Base-by-base conservation (phyloP, 2,329 filamentous ascomycete genomes). In the Apiospora hydei region DNA sequence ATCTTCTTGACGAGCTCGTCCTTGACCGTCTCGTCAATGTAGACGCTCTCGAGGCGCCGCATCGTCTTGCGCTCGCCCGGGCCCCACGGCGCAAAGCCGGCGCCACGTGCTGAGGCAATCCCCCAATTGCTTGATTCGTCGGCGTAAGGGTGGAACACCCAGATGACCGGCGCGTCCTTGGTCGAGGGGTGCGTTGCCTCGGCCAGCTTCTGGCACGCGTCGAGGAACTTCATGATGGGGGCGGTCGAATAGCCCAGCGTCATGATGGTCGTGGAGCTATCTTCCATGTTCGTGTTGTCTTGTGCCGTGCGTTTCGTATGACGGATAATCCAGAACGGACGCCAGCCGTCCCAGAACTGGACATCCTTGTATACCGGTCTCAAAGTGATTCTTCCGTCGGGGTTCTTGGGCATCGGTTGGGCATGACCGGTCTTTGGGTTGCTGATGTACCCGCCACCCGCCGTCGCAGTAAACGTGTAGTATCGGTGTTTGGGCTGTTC, bases 41-140 rank as follows among this genome's bases (percentile, higher is more conserved):
- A 47, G 44, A 69, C 47, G 4, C 53, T 69, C 18, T 73, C 69
- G 69, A 73, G 24, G 11, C 49, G 49, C 11, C 49, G 49, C 49
- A 30, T 53, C 13, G 24, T 4, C 49, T 30, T 53, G 24, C 11
- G 13, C 24, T 53, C 24, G 24, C 49, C 49, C 3, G 4, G 14
- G 24, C 24, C 14, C 49, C 49, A 53, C 21, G 4, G 30, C 4
- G 4, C n/a, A 4, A 8, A 1, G 49, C 8, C 2, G 8, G 4
- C 49, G 11, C n/a, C n/a, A 14, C n/a, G 13, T 13, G 4, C n/a
- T 30, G 26, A 30, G 3, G 26, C 26, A 3, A 30, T n/a, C n/a
- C n/a, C n/a, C n/a, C n/a, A n/a, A n/a, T n/a, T n/a, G n/a, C n/a
- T n/a, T n/a, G n/a, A 30, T 30, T 5, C n/a, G 16, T 21, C 7